Evolutionary conservation across 2,329 filamentous ascomycete genomes (phyloP), one percentile per base, ranked within the genome.

Genomic region (Raffaelea albimanens): DNA sequence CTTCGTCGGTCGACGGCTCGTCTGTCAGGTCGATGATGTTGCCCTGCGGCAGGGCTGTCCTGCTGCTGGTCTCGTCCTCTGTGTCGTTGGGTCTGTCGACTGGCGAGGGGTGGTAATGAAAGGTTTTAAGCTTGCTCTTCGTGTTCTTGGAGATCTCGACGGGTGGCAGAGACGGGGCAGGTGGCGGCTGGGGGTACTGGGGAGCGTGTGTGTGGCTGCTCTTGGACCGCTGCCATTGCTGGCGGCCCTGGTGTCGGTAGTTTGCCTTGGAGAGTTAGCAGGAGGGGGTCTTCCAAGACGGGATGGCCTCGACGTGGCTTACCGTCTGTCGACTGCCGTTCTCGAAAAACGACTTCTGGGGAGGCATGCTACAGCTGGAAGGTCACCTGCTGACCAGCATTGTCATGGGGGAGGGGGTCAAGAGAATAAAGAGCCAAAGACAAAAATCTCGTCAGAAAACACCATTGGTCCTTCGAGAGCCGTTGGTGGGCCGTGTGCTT

Each of bases 111-210:
- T 70, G 66, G 53, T 79, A 82, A 48, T 76, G 75, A 57, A 77
- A 78, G 29, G 65, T 64, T 50, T 72, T 75, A 29, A 83, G 67
- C 56, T 82, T 83, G 52, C 67, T 76, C 58, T 77, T 82, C 11
- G 80, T 80, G 9, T 67, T 68, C 29, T 76, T 69, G 36, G 80
- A 82, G 13, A 80, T 67, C 18, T 73, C 70, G 29, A 69, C 65
- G 7, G 72, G 65, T 34, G 62, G 66, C 11, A 58, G 60, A 36
- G 69, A 48, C 4, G 50, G 52, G 5, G 34, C 48, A 19, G 50
- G 52, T 61, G 36, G 60, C 62, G 23, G 40, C 11, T 25, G 41
- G 3, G 64, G 45, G 9, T 44, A 42, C 4, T 40, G 31, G 57
- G 63, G 34, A 62, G 60, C 48, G 65, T 59, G 41, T 58, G 61